phyloP scores from a whole-genome alignment of 805 yeast genomes.

The Candida orba region DNA sequence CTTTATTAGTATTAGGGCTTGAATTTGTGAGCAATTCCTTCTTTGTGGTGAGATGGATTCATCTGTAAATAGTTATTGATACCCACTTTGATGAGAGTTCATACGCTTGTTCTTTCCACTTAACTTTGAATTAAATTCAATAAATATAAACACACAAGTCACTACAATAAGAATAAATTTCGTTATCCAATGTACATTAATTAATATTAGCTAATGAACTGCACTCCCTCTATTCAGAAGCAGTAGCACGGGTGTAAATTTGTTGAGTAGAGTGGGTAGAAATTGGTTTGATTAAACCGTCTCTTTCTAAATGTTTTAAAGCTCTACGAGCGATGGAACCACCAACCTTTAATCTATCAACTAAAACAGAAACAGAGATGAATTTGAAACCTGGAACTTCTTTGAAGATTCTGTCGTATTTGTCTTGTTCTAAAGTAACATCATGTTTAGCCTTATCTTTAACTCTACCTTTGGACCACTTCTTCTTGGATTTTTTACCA shows the following conservation, averaged over 20 bases:
- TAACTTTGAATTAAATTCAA: too few relatives aligned
- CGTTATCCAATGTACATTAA: conserved; percentile 26
- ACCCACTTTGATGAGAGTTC: too few relatives aligned
- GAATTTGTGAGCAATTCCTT: too few relatives aligned
- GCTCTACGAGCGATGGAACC: conserved; percentile 99
- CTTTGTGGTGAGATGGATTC: too few relatives aligned
- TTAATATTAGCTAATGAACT: conserved; percentile 13
- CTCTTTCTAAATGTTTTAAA: conserved; percentile 87
- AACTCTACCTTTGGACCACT: conserved; percentile 99
- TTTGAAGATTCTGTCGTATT: conserved; percentile 98
- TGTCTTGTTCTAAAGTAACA: conserved; percentile 94
- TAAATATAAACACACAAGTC: too few relatives aligned
- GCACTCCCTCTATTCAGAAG: conserved; percentile 42
- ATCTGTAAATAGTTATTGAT: too few relatives aligned
- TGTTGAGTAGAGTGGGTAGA: conserved; percentile 94
- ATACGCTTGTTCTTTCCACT: too few relatives aligned
- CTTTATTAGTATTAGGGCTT: neutral
- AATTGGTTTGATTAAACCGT: conserved; percentile 92
- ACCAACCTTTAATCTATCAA: conserved; percentile 98
- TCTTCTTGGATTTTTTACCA: conserved; percentile 99
- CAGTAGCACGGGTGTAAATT: conserved; percentile 84
- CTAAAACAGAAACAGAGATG: conserved; percentile 95
- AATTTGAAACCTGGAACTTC: conserved; percentile 99
- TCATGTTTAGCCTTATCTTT: conserved; percentile 99
- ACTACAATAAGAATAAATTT: neutral